phyloP scores from a whole-genome alignment of 169 alveolate species.

The Plasmodium cynomolgi region DNA sequence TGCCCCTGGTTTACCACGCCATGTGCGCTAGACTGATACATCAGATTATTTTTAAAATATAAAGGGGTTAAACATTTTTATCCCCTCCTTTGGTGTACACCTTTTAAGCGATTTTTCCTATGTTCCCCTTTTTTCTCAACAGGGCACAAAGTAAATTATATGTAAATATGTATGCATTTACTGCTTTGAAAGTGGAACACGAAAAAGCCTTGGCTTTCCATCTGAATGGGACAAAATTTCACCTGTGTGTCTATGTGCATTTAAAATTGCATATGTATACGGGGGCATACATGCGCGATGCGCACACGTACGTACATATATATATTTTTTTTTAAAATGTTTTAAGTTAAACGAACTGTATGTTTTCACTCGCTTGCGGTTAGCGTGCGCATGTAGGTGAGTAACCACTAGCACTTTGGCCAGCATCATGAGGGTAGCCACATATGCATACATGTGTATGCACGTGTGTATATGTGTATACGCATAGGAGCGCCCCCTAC shows the following conservation, averaged over 20 bases:
- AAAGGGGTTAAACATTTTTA: background rate
- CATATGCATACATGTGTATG: background rate
- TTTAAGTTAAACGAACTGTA: background rate
- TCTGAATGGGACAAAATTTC: background rate
- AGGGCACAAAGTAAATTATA: constrained; percentile 13
- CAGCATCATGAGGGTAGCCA: background rate
- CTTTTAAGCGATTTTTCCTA: background rate
- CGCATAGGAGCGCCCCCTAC: background rate
- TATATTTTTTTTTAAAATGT: background rate
- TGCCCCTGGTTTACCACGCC: background rate
- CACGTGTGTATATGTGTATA: background rate
- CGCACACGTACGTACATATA: background rate
- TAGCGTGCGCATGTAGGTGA: background rate
- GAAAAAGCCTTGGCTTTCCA: background rate
- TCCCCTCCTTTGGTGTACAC: background rate
- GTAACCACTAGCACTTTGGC: background rate
- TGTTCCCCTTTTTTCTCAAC: background rate
- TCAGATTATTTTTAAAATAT: background rate
- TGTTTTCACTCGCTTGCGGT: background rate
- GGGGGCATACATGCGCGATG: background rate
- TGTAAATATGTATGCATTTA: constrained; percentile 25
- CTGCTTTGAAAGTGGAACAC: background rate
- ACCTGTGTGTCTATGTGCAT: background rate
- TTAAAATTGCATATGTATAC: background rate
- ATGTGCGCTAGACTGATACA: background rate